Percentiles rank a stretch among this genome's conserved stretches.
Conservation (phyloP, 306 rosid species). For the Citrullus colocynthis region DNA sequence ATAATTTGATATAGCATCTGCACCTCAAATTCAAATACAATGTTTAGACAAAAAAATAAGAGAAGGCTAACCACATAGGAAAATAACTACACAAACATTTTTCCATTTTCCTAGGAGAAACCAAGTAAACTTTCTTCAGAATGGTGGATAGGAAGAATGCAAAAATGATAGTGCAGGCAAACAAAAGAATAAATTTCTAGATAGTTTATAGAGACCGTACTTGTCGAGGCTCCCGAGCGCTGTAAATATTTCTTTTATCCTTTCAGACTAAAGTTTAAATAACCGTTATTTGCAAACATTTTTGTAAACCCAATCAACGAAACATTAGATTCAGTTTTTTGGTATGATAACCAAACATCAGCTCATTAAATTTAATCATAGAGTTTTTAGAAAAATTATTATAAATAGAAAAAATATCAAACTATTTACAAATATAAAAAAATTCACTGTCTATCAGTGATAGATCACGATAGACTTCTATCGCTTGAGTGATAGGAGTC, state of each 20-base stretch:
- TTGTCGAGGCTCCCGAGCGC: background rate
- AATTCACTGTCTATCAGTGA: no score
- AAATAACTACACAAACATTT: background rate
- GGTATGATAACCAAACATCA: background rate
- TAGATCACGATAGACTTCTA: no score
- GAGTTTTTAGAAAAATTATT: no score
- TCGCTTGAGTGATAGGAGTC: no score
- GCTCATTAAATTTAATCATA: background rate
- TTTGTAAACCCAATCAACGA: background rate
- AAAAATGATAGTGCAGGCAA: background rate
- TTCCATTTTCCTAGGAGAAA: background rate
- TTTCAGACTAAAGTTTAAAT: background rate
- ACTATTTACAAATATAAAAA: no score
- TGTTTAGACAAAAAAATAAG: background rate
- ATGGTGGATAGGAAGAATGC: background rate
- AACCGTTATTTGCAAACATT: background rate
- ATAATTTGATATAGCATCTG: conserved; percentile 83
- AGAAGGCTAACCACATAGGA: background rate
- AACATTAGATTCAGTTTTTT: background rate
- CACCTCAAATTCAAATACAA: conserved; percentile 18
- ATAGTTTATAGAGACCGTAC: background rate
- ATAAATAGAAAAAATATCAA: no score
- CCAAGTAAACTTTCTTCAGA: background rate
- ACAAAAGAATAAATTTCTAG: background rate
- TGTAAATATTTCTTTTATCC: background rate